These are phyloP conservation scores for Stephania japonica DNA, from an alignment of 164 flowering plant genomes.

Conservation along the genomic window DNA sequence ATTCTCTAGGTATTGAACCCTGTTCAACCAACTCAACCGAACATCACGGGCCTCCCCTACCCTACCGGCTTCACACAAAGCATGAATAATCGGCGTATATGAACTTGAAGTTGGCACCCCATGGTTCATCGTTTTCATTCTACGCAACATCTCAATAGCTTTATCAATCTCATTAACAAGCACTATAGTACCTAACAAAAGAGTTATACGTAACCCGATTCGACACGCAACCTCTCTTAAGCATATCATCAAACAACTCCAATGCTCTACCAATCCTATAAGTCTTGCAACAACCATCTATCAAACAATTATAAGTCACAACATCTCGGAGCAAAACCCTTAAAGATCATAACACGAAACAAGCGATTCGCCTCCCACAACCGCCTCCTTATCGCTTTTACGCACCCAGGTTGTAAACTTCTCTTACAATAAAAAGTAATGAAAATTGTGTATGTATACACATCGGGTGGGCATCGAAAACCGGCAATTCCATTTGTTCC, in stretches of 20 bases:
- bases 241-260: conserved; percentile 82
- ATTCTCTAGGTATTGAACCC: conserved; percentile 82
- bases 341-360: conserved; percentile 77
- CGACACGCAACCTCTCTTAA: conserved; percentile 55
- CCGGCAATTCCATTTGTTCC: conserved; percentile 85
- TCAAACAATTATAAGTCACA: conserved; percentile 84
- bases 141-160: conserved; percentile 70
- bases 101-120: conserved; percentile 70
- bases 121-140: conserved; percentile 53
- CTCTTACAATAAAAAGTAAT: conserved; percentile 74
- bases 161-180: conserved; percentile 73
- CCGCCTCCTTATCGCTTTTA: conserved; percentile 73
- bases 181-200: conserved; percentile 72
- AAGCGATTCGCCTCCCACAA: conserved; percentile 87
- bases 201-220: conserved; percentile 77
- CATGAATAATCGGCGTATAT: conserved; percentile 85
- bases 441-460: conserved; percentile 70
- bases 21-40: conserved; percentile 56
- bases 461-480: conserved; percentile 77
- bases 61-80: conserved; percentile 72
- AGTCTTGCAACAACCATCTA: conserved; percentile 89
- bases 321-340: conserved; percentile 86
- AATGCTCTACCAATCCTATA: conserved; percentile 72
- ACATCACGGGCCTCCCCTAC: conserved; percentile 57
- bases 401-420: conserved; percentile 64